Evolutionary conservation across 1,284 basidiomycete species (phyloP).

Genomic region (Puccinia hordei): DNA sequence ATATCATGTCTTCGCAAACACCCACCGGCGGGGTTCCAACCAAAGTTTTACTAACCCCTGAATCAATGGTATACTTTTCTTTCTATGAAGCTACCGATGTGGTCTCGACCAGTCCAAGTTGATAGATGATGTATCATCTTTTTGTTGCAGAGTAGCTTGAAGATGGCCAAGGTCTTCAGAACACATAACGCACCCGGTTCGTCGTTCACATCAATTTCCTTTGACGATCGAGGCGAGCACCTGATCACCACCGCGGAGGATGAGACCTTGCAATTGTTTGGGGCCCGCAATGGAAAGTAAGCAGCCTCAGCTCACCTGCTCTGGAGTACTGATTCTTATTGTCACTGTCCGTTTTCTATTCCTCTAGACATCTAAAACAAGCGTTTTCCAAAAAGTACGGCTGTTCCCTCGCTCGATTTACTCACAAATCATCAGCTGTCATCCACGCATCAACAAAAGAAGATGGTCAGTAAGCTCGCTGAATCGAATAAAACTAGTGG

Average conservation of each 20-base stretch:
- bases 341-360: not conserved
- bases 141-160: conserved; percentile 39
- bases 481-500: not conserved
- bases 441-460: conserved; percentile 92
- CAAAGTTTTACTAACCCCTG: conserved; percentile 7
- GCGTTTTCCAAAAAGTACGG: conserved; percentile 95
- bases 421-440: conserved; percentile 81
- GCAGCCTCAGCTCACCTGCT: conserved; percentile 62
- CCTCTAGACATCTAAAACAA: conserved; percentile 70
- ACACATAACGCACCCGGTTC: conserved; percentile 64
- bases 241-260: conserved; percentile 88
- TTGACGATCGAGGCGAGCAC: conserved; percentile 85
- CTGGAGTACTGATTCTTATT: conserved; percentile 3
- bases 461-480: conserved; percentile 64
- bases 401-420: conserved; percentile 87
- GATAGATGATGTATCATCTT: not conserved
- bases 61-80: conserved; percentile 18
- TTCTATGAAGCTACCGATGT: not conserved
- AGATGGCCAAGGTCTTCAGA: conserved; percentile 75
- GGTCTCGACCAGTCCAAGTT: not conserved
- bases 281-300: conserved; percentile 85
- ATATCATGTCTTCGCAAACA: conserved; percentile 3
- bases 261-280: conserved; percentile 87
- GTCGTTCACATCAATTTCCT: conserved; percentile 76
- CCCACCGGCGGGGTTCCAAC: not conserved